phyloP scores from a whole-genome alignment of 176 grass and related monocot genomes.

The Oryza glumipatula region DNA sequence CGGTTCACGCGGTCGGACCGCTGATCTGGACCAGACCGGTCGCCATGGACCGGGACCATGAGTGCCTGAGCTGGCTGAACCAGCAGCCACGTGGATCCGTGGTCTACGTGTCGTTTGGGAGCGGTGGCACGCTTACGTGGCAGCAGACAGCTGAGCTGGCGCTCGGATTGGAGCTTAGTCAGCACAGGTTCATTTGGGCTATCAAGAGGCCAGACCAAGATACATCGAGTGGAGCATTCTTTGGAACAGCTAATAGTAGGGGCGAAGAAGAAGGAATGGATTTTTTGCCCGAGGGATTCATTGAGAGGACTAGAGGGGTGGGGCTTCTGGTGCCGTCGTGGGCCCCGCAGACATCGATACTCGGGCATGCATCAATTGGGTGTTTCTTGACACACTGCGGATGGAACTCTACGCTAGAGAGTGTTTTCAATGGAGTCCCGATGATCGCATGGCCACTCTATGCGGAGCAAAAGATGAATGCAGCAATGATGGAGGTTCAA shows the following conservation, averaged over 20 bases:
- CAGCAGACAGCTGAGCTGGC: slow-evolving; percentile 58
- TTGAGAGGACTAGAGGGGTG: slow-evolving; percentile 21
- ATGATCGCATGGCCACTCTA: slow-evolving; percentile 70
- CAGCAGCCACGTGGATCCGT: slow-evolving; percentile 59
- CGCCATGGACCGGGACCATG: neutral
- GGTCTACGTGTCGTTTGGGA: slow-evolving; percentile 66
- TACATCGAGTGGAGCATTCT: neutral
- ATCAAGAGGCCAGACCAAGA: slow-evolving; percentile 46
- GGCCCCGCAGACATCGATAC: slow-evolving; percentile 45
- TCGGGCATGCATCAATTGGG: slow-evolving; percentile 20
- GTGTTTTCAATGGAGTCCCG: slow-evolving; percentile 40
- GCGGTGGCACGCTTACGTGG: slow-evolving; percentile 51
- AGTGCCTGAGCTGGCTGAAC: slow-evolving; percentile 56
- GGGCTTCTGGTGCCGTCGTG: slow-evolving; percentile 36
- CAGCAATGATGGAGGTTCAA: slow-evolving; percentile 43
- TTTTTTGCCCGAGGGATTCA: slow-evolving; percentile 53
- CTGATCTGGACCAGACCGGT: slow-evolving; percentile 41
- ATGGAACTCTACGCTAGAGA: slow-evolving; percentile 69
- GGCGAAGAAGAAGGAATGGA: slow-evolving; percentile 5
- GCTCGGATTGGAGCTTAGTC: slow-evolving; percentile 47
- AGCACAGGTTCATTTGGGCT: slow-evolving; percentile 60
- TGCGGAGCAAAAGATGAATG: slow-evolving; percentile 71
- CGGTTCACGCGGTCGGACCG: slow-evolving; percentile 59
- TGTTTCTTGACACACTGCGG: slow-evolving; percentile 78
- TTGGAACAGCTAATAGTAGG: neutral